Percentiles rank a stretch among this genome's conserved stretches.
phyloP scores from a whole-genome alignment of 768 basidiomycete genomes.

The Calocera cornea region DNA sequence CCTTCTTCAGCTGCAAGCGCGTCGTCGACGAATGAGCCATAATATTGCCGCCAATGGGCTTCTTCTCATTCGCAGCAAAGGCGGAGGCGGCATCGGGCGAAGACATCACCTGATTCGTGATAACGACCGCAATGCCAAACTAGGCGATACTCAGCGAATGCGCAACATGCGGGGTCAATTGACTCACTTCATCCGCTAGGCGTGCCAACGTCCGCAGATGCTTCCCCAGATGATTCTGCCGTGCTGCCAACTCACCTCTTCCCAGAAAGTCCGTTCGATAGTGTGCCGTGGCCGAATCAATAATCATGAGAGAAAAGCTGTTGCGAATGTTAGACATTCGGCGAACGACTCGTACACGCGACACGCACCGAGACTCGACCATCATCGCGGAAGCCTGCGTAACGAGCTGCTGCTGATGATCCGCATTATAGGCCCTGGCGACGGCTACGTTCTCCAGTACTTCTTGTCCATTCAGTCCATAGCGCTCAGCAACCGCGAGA shows the following conservation, averaged over 20 bases:
- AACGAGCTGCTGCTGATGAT: constrained; percentile 84
- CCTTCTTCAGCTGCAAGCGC: constrained; percentile 91
- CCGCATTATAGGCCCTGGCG: constrained; percentile 95
- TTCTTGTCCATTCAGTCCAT: constrained; percentile 94
- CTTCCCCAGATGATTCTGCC: constrained; percentile 91
- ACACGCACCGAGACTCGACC: constrained; percentile 81
- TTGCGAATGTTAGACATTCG: neutral
- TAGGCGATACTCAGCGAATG: constrained; percentile 23
- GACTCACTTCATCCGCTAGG: constrained; percentile 82
- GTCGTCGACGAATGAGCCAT: constrained; percentile 98
- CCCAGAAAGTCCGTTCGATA: constrained; percentile 95
- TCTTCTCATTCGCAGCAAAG: constrained; percentile 83
- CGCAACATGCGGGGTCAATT: neutral
- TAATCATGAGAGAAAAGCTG: constrained; percentile 91
- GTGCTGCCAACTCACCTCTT: constrained; percentile 84
- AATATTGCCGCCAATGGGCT: constrained; percentile 98
- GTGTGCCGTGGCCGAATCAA: constrained; percentile 90
- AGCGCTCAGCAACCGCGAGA: constrained; percentile 87
- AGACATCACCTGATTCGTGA: constrained; percentile 99
- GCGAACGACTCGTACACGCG: neutral
- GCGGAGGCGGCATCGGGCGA: constrained; percentile 87
- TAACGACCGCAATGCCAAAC: constrained; percentile 96
- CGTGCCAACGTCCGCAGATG: constrained; percentile 87
- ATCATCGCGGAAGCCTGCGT: constrained; percentile 94
- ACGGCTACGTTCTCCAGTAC: constrained; percentile 98